Evolutionary conservation across 805 yeast genomes (phyloP), one percentile per base, ranked within the genome.

Genomic region (Metschnikowia corniflorae): DNA sequence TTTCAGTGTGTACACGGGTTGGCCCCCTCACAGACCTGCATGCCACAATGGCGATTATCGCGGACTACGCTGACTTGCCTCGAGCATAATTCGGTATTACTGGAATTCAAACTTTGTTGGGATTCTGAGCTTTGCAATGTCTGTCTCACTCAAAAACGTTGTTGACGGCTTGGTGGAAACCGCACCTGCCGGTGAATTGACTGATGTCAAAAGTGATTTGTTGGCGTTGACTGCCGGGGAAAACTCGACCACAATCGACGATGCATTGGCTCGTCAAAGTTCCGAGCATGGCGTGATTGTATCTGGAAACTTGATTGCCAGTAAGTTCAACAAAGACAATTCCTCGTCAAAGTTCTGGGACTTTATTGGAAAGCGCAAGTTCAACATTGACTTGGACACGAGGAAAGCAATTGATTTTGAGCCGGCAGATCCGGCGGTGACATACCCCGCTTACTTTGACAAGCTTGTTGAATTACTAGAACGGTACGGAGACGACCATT

Each of bases 401-500:
- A 64, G 64, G 37, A 60, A 53, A 35, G 79, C 75, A 12, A 65
- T 75, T 29, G 84, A 79, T 46, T 50, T 79, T 22, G 86, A 79
- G 43, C 50, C 60, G 1, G 63, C 56, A 35, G 58, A 50, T 9
- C 50, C 63, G 28, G 23, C 31, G 6, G 44, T 44, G 2, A 42
- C 42, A 3, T 58, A 57, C 38, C 70, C 70, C 1, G 20, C 28
- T 6, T 58, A 55, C 35, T 65, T 46, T 37, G 50, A 62, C 16
- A 46, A 49, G 17, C 55, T 65, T 36, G 63, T 57, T 18, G 42
- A 48, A 9, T 39, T 41, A 18, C 63, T 82, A 29, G 60, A 61
- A 34, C 48, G 42, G 16, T 89, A 89, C 55, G 77, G 82, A 2
- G 54, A 61, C 3, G 78, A 75, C 36, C 86, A 84, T 51, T 91